Evolutionary conservation across 2,329 filamentous ascomycete genomes (phyloP).

Genomic region (Pyricularia pennisetigena): DNA sequence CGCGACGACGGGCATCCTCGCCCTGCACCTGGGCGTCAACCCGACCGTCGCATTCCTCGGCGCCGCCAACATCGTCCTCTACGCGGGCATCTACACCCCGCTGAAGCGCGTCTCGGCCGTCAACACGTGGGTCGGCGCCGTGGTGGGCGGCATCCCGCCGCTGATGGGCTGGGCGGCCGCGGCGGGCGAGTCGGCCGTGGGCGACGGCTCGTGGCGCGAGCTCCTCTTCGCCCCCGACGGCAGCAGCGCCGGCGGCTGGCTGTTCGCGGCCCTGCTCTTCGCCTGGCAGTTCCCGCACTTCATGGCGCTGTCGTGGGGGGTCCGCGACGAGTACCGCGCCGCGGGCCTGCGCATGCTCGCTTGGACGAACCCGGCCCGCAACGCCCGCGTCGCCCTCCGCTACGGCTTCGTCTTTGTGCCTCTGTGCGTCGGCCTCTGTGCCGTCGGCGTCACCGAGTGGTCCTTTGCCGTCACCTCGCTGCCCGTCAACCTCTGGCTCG

Average conservation of each 20-base stretch:
- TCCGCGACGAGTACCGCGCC: slow-evolving; percentile 77
- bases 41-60: slow-evolving; percentile 85
- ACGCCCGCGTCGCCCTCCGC: slow-evolving; percentile 76
- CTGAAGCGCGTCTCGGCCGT: slow-evolving; percentile 77
- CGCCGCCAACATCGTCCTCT: slow-evolving; percentile 74
- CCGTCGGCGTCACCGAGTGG: slow-evolving; percentile 73
- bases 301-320: slow-evolving; percentile 83
- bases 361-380: slow-evolving; percentile 80
- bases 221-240: slow-evolving; percentile 58
- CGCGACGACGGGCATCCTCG: slow-evolving; percentile 57
- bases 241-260: slow-evolving; percentile 70
- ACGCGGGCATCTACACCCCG: slow-evolving; percentile 87
- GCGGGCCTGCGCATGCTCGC: slow-evolving; percentile 64
- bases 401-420: slow-evolving; percentile 86
- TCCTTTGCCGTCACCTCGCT: slow-evolving; percentile 73
- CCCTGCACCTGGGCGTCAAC: slow-evolving; percentile 84
- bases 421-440: slow-evolving; percentile 72
- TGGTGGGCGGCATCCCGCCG: slow-evolving; percentile 89
- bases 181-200: slow-evolving; percentile 74
- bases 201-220: slow-evolving; percentile 56
- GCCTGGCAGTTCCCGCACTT: slow-evolving; percentile 99
- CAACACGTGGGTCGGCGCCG: slow-evolving; percentile 91
- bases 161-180: slow-evolving; percentile 98
- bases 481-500: slow-evolving; percentile 79
- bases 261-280: slow-evolving; percentile 75